A percentile compares a stretch with the other conserved stretches of the same genome.
Conservation (phyloP, 768 basidiomycete species). For the Lyophyllum atratum region DNA sequence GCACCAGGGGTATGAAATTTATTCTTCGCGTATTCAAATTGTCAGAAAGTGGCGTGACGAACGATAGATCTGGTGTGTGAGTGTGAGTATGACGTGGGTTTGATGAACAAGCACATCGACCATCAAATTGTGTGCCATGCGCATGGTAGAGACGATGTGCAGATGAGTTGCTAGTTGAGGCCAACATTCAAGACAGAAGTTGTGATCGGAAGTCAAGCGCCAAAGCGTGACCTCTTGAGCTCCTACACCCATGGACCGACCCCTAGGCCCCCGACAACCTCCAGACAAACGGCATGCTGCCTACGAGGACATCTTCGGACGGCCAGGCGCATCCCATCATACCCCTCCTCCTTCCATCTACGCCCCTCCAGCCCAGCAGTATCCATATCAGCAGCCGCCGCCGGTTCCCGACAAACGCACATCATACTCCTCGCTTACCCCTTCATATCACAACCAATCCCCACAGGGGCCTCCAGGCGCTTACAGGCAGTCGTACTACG, state of each 20-base stretch:
- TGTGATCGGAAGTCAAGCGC: conserved; percentile 2
- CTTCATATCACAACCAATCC: conserved; percentile 28
- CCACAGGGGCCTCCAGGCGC: conserved; percentile 20
- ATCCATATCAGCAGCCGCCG: conserved; percentile 39
- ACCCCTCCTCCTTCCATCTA: conserved; percentile 29
- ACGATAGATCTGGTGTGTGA: no score
- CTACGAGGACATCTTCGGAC: conserved; percentile 87
- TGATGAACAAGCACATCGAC: background rate
- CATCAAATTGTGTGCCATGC: background rate
- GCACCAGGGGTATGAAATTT: no score
- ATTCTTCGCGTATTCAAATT: background rate
- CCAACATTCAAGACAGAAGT: background rate
- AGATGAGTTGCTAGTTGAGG: background rate
- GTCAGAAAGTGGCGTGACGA: background rate
- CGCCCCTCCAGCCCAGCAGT: conserved; percentile 26
- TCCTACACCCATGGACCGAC: conserved; percentile 42
- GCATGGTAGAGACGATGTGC: background rate
- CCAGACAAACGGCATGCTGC: conserved; percentile 80
- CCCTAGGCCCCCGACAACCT: conserved; percentile 56
- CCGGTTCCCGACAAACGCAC: conserved; percentile 47
- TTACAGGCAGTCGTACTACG: conserved; percentile 44
- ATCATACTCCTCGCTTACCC: conserved; percentile 41
- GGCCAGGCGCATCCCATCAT: conserved; percentile 64
- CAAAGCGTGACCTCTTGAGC: conserved; percentile 12
- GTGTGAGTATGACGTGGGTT: background rate